Conservation (phyloP, 805 yeast genomes). For the Wickerhamomyces strasburgensis region DNA sequence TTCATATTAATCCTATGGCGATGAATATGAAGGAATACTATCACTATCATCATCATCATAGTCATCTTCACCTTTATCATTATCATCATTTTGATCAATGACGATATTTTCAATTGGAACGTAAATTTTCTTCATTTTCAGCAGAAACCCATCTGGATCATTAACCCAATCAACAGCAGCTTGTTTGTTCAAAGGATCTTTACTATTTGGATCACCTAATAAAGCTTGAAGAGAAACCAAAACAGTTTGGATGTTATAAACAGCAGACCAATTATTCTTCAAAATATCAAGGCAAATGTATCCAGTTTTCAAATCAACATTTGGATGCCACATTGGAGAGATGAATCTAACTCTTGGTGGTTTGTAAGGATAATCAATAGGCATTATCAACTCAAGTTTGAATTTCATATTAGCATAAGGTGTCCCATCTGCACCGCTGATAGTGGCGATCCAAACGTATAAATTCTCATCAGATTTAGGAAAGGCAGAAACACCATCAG, state of each 20-base stretch:
- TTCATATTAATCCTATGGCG: too few relatives aligned
- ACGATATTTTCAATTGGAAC: too few relatives aligned
- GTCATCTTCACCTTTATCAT: too few relatives aligned
- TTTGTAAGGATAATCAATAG: constrained; percentile 50
- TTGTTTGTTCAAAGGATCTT: constrained; percentile 48
- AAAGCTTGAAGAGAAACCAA: constrained; percentile 53
- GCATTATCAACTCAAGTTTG: constrained; percentile 46
- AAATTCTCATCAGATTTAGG: constrained; percentile 49
- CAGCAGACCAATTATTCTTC: constrained; percentile 62
- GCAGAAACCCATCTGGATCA: constrained; percentile 42
- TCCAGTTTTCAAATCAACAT: constrained; percentile 60
- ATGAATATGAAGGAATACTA: too few relatives aligned
- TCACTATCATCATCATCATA: too few relatives aligned
- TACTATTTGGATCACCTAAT: constrained; percentile 59
- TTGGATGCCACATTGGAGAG: constrained; percentile 40
- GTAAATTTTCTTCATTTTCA: too few relatives aligned
- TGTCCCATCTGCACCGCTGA: constrained; percentile 54
- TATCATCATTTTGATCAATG: too few relatives aligned
- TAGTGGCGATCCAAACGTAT: constrained; percentile 32
- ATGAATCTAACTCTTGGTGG: constrained; percentile 54
- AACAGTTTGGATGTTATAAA: constrained; percentile 56
- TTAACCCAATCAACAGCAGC: constrained; percentile 37
- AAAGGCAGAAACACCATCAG: constrained; percentile 51
- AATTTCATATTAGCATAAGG: constrained; percentile 40
- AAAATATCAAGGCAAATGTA: constrained; percentile 59